A percentile compares a stretch with the other conserved stretches of the same genome.
Conservation (phyloP, 495 filamentous ascomycete genomes). For the Trypethelium eluteriae region DNA sequence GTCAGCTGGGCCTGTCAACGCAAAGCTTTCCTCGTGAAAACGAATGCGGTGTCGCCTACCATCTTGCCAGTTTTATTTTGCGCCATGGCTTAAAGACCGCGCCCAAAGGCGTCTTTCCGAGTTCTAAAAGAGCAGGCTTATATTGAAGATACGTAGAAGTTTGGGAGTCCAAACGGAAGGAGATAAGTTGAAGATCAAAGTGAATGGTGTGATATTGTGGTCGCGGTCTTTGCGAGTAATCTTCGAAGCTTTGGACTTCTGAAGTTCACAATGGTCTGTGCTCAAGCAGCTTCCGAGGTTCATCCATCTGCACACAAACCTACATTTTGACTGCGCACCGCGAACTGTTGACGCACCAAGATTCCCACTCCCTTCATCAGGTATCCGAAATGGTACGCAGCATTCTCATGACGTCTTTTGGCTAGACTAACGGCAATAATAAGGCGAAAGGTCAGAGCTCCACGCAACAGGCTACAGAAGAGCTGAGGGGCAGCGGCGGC, state of each 20-base stretch:
- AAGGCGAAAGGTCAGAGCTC: conserved; percentile 27
- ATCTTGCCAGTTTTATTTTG: conserved; percentile 96
- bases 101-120: conserved; percentile 58
- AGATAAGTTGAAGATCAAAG: too few relatives aligned
- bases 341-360: not conserved
- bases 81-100: conserved; percentile 54
- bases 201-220: too few relatives aligned
- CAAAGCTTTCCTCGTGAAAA: conserved; percentile 32
- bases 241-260: not conserved
- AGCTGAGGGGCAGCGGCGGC: conserved; percentile 12
- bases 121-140: not conserved
- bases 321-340: not conserved
- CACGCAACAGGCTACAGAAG: conserved; percentile 24
- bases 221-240: not conserved
- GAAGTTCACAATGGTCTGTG: not conserved
- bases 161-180: too few relatives aligned
- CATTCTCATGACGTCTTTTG: not conserved
- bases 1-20: conserved; percentile 70
- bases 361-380: not conserved
- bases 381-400: not conserved
- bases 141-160: too few relatives aligned
- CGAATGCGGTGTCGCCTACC: conserved; percentile 55
- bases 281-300: not conserved
- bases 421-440: not conserved
- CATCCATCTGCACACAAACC: conserved; percentile 3